Evolutionary conservation across 75 land plant genomes (phyloP).

Genomic region (Adiantum capillusveneris): DNA sequence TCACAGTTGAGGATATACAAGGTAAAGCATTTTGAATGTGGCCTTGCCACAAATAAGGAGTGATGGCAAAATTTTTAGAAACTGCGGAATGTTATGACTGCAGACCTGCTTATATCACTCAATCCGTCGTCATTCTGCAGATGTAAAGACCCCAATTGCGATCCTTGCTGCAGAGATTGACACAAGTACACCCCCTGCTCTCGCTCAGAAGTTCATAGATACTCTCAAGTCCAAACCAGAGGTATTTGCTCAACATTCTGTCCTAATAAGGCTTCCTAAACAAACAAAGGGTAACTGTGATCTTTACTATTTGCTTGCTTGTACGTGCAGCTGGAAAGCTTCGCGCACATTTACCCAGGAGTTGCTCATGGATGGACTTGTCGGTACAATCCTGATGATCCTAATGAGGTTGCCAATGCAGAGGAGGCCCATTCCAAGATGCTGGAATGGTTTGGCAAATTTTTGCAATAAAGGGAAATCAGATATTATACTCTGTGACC

Average conservation of each 20-base stretch:
- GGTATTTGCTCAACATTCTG: conserved; percentile 5
- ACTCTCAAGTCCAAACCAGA: conserved; percentile 17
- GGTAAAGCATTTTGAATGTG: conserved; percentile 18
- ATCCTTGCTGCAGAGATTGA: conserved; percentile 37
- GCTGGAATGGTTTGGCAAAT: conserved; percentile 52
- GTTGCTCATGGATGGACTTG: conserved; percentile 54
- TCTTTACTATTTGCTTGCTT: neutral
- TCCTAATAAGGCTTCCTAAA: neutral
- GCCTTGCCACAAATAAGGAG: neutral
- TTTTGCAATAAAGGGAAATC: conserved; percentile 12
- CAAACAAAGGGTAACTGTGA: neutral
- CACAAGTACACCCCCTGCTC: conserved; percentile 14
- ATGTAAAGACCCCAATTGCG: conserved; percentile 25
- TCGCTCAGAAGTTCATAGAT: conserved; percentile 16
- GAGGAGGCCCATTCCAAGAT: conserved; percentile 56
- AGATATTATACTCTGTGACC: no score
- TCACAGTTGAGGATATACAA: conserved; percentile 46
- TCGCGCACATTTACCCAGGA: conserved; percentile 34
- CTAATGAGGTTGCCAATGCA: conserved; percentile 36
- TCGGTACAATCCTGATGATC: conserved; percentile 34
- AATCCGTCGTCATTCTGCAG: conserved; percentile 7
- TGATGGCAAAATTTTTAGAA: neutral
- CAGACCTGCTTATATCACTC: neutral
- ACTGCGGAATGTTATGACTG: neutral
- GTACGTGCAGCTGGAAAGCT: conserved; percentile 35